phyloP scores from a whole-genome alignment of 2,329 filamentous ascomycete species.

The Fusarium sp. region DNA sequence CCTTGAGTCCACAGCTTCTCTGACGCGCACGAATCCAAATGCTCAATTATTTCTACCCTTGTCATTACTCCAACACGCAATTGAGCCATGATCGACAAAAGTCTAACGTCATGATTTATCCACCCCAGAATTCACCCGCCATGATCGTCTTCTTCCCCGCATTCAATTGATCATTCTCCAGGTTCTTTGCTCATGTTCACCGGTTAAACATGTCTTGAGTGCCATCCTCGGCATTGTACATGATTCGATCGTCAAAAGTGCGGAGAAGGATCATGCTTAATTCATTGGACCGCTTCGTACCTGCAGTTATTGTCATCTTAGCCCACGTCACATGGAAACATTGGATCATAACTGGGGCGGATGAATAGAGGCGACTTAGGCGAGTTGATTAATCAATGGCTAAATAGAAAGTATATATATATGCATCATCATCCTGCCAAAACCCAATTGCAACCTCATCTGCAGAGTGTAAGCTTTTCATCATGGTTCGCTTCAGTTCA shows the following conservation, averaged over 20 bases:
- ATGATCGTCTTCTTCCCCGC: constrained; percentile 15
- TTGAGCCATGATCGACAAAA: constrained; percentile 23
- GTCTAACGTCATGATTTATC: constrained; percentile 21
- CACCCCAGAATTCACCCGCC: constrained; percentile 29
- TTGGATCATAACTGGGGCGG: constrained; percentile 3
- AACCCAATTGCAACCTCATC: not conserved
- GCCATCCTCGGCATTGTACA: constrained; percentile 12
- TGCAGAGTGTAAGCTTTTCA: constrained; percentile 2
- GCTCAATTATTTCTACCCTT: not conserved
- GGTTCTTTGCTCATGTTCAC: not conserved
- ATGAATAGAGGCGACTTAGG: not conserved
- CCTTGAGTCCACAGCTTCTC: constrained; percentile 11
- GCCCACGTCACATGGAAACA: not conserved
- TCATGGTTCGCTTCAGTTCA: constrained; percentile 36
- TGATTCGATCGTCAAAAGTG: constrained; percentile 28
- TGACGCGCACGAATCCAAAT: constrained; percentile 33
- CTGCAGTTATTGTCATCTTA: not conserved
- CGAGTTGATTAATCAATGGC: not conserved
- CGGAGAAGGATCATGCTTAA: constrained; percentile 16
- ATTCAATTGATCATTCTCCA: constrained; percentile 6
- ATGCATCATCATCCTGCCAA: not conserved
- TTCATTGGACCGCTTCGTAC: constrained; percentile 35
- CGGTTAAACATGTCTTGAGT: constrained; percentile 18
- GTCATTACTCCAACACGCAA: constrained; percentile 13
- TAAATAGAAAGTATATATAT: constrained; percentile 6